Evolutionary conservation across 768 basidiomycete genomes (phyloP).

Genomic region (Goffeauzyma gilvescens): DNA sequence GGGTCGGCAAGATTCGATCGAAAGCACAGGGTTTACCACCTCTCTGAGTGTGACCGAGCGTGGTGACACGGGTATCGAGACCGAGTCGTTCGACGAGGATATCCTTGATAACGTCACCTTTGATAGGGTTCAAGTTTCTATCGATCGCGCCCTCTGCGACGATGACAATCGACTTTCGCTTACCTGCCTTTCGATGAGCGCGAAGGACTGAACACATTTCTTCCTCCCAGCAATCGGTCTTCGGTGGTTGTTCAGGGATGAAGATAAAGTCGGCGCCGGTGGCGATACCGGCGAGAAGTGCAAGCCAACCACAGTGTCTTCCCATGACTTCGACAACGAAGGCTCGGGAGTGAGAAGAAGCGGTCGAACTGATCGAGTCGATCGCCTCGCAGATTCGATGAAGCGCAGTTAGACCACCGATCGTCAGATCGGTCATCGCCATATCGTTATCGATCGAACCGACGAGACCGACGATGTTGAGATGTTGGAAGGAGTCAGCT

Average conservation of each 20-base stretch:
- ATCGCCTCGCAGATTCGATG: constrained; percentile 95
- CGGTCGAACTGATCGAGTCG: constrained; percentile 95
- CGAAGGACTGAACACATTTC: constrained; percentile 73
- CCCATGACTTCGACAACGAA: constrained; percentile 99
- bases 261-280: constrained; percentile 90
- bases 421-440: constrained; percentile 92
- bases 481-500: constrained; percentile 51
- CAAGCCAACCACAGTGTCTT: constrained; percentile 98
- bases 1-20: constrained; percentile 80
- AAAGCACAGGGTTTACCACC: constrained; percentile 83
- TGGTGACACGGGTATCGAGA: constrained; percentile 88
- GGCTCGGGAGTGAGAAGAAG: constrained; percentile 82
- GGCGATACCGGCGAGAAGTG: constrained; percentile 75
- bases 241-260: constrained; percentile 83
- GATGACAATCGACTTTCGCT: constrained; percentile 96
- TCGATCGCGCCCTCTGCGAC: constrained; percentile 94
- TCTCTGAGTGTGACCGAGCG: constrained; percentile 87
- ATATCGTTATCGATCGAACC: constrained; percentile 99
- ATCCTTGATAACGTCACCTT: constrained; percentile 72
- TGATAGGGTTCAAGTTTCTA: constrained; percentile 70
- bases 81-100: constrained; percentile 69
- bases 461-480: constrained; percentile 93
- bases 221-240: constrained; percentile 63
- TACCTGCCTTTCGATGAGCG: constrained; percentile 67
- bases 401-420: constrained; percentile 84